These are phyloP conservation scores for Geotrichum ghanense DNA, from an alignment of 805 yeast species.

Conservation along the genomic window DNA sequence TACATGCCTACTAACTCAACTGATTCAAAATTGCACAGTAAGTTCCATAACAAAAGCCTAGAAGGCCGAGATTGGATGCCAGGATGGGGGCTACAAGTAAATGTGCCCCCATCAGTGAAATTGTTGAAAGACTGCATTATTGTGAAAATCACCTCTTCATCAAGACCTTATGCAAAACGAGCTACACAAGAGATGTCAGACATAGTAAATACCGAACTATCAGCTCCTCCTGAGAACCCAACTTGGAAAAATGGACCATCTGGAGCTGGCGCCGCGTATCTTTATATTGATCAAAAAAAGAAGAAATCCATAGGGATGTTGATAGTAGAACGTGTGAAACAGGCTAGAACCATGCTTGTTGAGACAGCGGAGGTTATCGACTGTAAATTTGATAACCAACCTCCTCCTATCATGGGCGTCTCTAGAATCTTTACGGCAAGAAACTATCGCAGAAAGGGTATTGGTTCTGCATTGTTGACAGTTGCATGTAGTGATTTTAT, in stretches of 20 bases:
- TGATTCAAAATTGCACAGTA: conserved; percentile 35
- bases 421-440: conserved; percentile 30
- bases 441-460: conserved; percentile 32
- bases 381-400: conserved; percentile 23
- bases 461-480: conserved; percentile 32
- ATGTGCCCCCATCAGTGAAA: background rate
- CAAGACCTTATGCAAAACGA: conserved; percentile 14
- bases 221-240: conserved; percentile 33
- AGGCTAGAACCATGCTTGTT: conserved; percentile 23
- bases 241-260: conserved; percentile 11
- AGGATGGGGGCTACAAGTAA: conserved; percentile 10
- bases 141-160: conserved; percentile 19
- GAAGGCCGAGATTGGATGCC: conserved; percentile 33
- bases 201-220: conserved; percentile 39
- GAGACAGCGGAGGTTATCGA: conserved; percentile 32
- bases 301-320: conserved; percentile 10
- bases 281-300: conserved; percentile 27
- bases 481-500: conserved; percentile 29
- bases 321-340: conserved; percentile 15
- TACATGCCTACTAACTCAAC: conserved; percentile 30
- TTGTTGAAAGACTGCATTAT: conserved; percentile 7
- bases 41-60: conserved; percentile 35
- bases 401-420: conserved; percentile 28
- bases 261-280: conserved; percentile 28
- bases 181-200: conserved; percentile 27